Conservation (phyloP, 2,329 filamentous ascomycete species). For the Phyllosticta citrichinensis region DNA sequence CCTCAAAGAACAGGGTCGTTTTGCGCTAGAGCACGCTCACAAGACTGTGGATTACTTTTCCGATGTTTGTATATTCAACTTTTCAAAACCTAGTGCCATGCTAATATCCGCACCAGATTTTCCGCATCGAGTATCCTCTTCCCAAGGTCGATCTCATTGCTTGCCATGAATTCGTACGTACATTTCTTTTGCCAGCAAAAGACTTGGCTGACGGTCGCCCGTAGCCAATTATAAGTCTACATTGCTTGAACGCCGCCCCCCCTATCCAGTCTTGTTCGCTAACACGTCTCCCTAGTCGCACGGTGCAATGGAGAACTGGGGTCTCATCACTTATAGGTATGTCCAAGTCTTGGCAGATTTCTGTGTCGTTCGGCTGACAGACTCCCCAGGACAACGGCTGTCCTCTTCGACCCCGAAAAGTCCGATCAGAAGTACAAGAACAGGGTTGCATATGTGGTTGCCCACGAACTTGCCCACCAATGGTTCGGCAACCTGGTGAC, state of each 20-base stretch:
- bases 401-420: conserved; percentile 88
- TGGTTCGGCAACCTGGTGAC: conserved; percentile 92
- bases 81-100: conserved; percentile 3
- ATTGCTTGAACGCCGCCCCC: conserved; percentile 6
- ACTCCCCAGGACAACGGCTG: conserved; percentile 59
- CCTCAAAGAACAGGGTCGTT: conserved; percentile 84
- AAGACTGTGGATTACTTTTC: conserved; percentile 96
- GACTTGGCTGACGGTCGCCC: conserved; percentile 4
- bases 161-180: conserved; percentile 76
- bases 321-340: conserved; percentile 78
- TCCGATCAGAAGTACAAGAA: conserved; percentile 89
- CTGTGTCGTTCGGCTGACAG: conserved; percentile 4
- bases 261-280: conserved; percentile 19
- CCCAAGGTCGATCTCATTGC: conserved; percentile 86
- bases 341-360: conserved; percentile 1
- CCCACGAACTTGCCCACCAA: conserved; percentile 94
- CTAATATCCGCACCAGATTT: conserved; percentile 42
- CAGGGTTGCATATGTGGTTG: conserved; percentile 89
- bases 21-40: conserved; percentile 82
- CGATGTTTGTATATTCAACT: conserved; percentile 40
- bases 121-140: conserved; percentile 83
- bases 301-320: conserved; percentile 94
- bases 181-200: not conserved
- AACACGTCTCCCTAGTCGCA: conserved; percentile 41
- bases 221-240: conserved; percentile 34